These are phyloP conservation scores for Neurospora sp. DNA, from an alignment of 495 filamentous ascomycete genomes.

Conservation along the genomic window DNA sequence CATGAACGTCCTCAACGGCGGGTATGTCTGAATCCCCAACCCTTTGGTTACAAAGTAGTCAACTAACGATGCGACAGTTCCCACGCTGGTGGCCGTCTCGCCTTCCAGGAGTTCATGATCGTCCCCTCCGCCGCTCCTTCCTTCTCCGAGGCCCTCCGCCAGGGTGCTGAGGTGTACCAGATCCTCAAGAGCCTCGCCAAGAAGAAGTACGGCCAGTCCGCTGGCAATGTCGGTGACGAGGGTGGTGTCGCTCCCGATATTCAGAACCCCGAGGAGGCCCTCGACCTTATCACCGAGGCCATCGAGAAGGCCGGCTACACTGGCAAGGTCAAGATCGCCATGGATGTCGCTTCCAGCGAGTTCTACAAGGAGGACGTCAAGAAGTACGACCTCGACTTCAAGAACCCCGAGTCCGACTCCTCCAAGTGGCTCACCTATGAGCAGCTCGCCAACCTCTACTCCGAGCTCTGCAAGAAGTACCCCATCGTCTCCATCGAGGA, in stretches of 20 bases:
- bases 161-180: constrained; percentile 95
- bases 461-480: constrained; percentile 81
- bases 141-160: constrained; percentile 92
- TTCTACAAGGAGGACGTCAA: constrained; percentile 97
- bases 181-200: constrained; percentile 94
- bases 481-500: constrained; percentile 81
- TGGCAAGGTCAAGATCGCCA: constrained; percentile 89
- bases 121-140: constrained; percentile 74
- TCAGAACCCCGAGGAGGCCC: constrained; percentile 89
- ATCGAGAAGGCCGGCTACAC: constrained; percentile 94
- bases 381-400: constrained; percentile 99
- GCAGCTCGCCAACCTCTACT: constrained; percentile 91
- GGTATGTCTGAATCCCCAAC: constrained; percentile 28
- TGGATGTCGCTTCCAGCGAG: constrained; percentile 98
- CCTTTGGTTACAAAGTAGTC: not conserved
- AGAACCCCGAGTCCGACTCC: constrained; percentile 90
- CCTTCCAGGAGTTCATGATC: constrained; percentile 99
- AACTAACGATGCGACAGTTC: constrained; percentile 44
- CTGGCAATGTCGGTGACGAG: constrained; percentile 98
- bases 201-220: constrained; percentile 99
- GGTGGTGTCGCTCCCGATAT: constrained; percentile 99
- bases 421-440: constrained; percentile 98
- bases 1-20: constrained; percentile 99
- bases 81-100: constrained; percentile 95
- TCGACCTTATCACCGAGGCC: constrained; percentile 89